A percentile compares a stretch with the other conserved stretches of the same genome.
Evolutionary conservation across 306 rosid genomes (phyloP).

Genomic region (Gastrolobium villosum): DNA sequence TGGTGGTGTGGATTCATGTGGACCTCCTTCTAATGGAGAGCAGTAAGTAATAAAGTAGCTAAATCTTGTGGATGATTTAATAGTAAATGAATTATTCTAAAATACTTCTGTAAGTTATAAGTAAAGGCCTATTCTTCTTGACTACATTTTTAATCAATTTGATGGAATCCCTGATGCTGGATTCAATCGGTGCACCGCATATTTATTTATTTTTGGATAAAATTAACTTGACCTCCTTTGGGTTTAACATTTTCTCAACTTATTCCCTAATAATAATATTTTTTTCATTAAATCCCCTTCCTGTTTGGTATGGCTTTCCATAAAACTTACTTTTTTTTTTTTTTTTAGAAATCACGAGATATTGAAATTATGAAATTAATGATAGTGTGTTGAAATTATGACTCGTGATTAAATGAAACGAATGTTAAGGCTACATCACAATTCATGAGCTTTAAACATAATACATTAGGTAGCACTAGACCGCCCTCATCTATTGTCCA

Average conservation of each 20-base stretch:
- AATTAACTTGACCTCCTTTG: not conserved
- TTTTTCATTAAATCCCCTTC: no score
- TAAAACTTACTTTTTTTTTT: no score
- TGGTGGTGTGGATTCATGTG: slow-evolving; percentile 55
- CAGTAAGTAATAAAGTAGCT: slow-evolving; percentile 52
- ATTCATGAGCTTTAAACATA: no score
- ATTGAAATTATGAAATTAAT: no score
- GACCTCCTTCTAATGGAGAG: slow-evolving; percentile 62
- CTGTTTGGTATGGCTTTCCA: no score
- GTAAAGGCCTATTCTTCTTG: slow-evolving; percentile 51
- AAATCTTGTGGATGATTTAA: slow-evolving; percentile 35
- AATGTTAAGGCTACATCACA: no score
- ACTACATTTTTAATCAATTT: slow-evolving; percentile 47
- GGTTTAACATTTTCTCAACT: not conserved
- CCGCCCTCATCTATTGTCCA: no score
- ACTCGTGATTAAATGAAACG: no score
- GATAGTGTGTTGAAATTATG: no score
- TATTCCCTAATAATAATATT: not conserved
- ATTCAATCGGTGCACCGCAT: slow-evolving; percentile 33
- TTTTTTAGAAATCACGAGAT: no score
- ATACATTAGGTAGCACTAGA: no score
- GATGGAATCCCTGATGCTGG: slow-evolving; percentile 41
- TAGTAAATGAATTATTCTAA: slow-evolving; percentile 38
- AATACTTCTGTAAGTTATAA: slow-evolving; percentile 41
- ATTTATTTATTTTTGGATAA: slow-evolving; percentile 21